Evolutionary conservation across 1,284 basidiomycete species (phyloP).

Genomic region (Malassezia sp.): DNA sequence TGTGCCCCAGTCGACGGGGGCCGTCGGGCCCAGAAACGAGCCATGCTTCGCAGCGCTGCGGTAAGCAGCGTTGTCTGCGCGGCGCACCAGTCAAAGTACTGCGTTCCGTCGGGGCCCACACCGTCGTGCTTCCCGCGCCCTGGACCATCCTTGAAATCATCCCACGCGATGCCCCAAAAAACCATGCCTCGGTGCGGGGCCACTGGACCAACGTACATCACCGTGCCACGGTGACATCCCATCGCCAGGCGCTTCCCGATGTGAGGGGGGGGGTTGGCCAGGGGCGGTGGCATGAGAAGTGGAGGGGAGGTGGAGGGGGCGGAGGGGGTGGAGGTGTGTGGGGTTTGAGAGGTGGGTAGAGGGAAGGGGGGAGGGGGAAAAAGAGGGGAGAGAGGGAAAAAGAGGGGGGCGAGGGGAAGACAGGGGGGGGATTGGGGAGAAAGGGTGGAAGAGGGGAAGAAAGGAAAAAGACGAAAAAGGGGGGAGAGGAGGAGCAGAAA

Average conservation of each 20-base stretch:
- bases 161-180: constrained; percentile 96
- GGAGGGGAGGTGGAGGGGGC: too few relatives aligned
- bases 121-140: constrained; percentile 76
- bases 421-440: too few relatives aligned
- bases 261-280: too few relatives aligned
- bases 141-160: too few relatives aligned
- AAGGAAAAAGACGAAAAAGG: too few relatives aligned
- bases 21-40: constrained; percentile 28
- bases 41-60: constrained; percentile 20
- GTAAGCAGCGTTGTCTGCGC: neutral
- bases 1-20: constrained; percentile 29
- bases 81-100: constrained; percentile 56
- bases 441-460: too few relatives aligned
- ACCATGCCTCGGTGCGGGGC: constrained; percentile 64
- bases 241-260: constrained; percentile 27
- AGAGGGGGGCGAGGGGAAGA: too few relatives aligned
- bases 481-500: neutral
- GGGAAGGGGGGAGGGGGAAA: neutral
- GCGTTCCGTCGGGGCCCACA: constrained; percentile 57
- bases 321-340: too few relatives aligned
- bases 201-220: constrained; percentile 62
- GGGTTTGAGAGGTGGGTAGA: too few relatives aligned
- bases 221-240: constrained; percentile 49
- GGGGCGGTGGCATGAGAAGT: too few relatives aligned
- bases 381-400: neutral